phyloP scores from a whole-genome alignment of 2,329 filamentous ascomycete genomes.

The Beauveria australis region DNA sequence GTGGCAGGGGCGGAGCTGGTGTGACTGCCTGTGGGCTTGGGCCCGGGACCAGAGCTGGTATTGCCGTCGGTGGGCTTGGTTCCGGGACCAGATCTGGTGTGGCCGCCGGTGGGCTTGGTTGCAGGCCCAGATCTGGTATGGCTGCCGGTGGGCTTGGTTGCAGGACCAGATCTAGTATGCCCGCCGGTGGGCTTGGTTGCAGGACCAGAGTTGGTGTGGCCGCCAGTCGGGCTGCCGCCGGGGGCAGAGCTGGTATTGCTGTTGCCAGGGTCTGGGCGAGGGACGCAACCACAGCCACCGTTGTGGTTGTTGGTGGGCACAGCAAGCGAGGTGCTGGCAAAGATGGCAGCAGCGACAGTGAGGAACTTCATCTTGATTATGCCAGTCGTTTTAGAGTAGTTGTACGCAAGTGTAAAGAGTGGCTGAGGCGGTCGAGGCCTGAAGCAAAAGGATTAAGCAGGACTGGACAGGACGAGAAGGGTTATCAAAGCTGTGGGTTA shows the following conservation, averaged over 20 bases:
- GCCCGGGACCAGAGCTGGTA: background rate
- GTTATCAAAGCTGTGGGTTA: background rate
- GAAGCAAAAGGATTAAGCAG: background rate
- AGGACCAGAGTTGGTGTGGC: background rate
- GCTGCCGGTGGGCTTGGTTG: background rate
- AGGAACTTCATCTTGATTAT: slow-evolving; percentile 16
- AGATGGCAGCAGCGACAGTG: slow-evolving; percentile 12
- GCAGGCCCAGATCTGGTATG: background rate
- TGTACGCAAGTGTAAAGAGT: background rate
- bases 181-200: background rate
- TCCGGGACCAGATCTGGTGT: background rate
- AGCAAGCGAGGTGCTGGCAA: slow-evolving; percentile 11
- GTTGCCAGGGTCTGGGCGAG: background rate
- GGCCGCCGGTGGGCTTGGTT: background rate
- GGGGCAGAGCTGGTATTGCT: background rate
- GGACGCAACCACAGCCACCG: background rate
- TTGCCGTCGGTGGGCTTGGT: background rate
- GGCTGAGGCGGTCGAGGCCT: background rate
- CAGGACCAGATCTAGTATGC: background rate
- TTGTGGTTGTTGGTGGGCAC: slow-evolving; percentile 10
- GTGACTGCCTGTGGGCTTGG: background rate
- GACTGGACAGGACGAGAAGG: slow-evolving; percentile 2
- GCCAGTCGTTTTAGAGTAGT: background rate
- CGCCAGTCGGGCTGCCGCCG: background rate
- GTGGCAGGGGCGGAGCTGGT: background rate